Evolutionary conservation across 805 yeast genomes (phyloP), one percentile per base, ranked within the genome.

Genomic region (Ogataea polymorpha): DNA sequence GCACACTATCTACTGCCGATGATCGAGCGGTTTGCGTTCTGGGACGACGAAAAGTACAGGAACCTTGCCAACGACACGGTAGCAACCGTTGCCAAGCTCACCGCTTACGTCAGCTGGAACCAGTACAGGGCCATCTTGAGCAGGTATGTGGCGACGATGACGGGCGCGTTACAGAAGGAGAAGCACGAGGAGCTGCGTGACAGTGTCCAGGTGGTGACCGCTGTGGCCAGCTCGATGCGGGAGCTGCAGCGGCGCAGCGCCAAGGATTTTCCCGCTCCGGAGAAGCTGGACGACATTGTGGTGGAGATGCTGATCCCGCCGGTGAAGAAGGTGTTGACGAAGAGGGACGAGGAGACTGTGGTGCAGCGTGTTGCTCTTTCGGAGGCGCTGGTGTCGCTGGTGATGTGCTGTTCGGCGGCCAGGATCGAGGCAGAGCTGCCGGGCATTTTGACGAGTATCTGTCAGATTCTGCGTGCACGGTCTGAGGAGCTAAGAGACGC

Each of bases 401-500:
- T 86, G 18, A 67, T 78, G 51, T 78, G 87, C 37, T 69, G 91
- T 30, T 67, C 83, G 0, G 68, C 71, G 9, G 81, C 77, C 2
- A 67, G 69, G 17, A 66, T 86, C 20, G 74, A 72, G 14, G 55
- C 70, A 4, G 77, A 80, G 36, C 70, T 93, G 17, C 96, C 98
- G 0, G 93, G 95, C 17, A 74, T 85, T 10, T 69, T 93, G 49
- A 86, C 96, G 0, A 79, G 80, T 48, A 72, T 89, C n/a, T 89
- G 96, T 59, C 97, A 91, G 59, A 83, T 87, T 23, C 70, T 93
- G 60, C 74, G 96, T 50, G 79, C 93, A 20, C 79, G 87, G 56
- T 77, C 90, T 3, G 96, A 88, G 60, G 96, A 85, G 45, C 68
- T 90, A 29, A 80, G 99, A 66, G 96, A 93, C 55, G 78, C 87